A percentile compares a stretch with the other conserved stretches of the same genome.
These are phyloP conservation scores for Aspergillus unguis DNA, from an alignment of 2,329 filamentous ascomycete genomes.

Conservation along the genomic window DNA sequence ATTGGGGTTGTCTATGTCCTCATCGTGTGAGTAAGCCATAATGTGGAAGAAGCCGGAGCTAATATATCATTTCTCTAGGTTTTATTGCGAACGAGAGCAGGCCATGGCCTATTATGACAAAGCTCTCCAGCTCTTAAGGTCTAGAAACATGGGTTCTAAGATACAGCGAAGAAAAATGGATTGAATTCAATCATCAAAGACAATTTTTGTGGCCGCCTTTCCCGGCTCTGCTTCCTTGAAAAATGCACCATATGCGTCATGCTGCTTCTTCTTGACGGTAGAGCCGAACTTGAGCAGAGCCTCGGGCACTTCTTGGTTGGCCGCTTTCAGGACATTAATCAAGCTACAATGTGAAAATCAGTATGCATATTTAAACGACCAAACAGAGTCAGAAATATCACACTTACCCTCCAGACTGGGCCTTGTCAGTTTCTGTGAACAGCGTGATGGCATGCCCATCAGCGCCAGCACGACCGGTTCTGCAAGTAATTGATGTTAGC, in stretches of 20 bases:
- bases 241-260: constrained; percentile 92
- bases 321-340: constrained; percentile 92
- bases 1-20: constrained; percentile 53
- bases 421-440: constrained; percentile 94
- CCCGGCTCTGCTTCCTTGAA: constrained; percentile 85
- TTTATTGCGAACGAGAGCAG: constrained; percentile 36
- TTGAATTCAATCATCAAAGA: constrained; percentile 62
- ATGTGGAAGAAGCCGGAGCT: constrained; percentile 14
- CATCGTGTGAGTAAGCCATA: constrained; percentile 56
- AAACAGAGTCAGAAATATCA: too few species aligned
- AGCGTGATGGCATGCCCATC: constrained; percentile 84
- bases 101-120: constrained; percentile 25
- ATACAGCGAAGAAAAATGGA: constrained; percentile 12
- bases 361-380: background rate
- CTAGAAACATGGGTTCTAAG: constrained; percentile 19
- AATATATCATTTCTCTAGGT: constrained; percentile 25
- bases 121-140: constrained; percentile 19
- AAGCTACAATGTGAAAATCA: constrained; percentile 51
- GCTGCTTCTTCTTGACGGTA: constrained; percentile 98
- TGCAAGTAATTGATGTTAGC: constrained; percentile 28
- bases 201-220: constrained; percentile 87
- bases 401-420: constrained; percentile 79
- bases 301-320: constrained; percentile 85
- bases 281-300: constrained; percentile 92
- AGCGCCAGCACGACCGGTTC: constrained; percentile 90